Percentiles rank a stretch among this genome's conserved stretches.
Conservation (phyloP, 23 red algal species). For the Gracilaria domingensis region DNA sequence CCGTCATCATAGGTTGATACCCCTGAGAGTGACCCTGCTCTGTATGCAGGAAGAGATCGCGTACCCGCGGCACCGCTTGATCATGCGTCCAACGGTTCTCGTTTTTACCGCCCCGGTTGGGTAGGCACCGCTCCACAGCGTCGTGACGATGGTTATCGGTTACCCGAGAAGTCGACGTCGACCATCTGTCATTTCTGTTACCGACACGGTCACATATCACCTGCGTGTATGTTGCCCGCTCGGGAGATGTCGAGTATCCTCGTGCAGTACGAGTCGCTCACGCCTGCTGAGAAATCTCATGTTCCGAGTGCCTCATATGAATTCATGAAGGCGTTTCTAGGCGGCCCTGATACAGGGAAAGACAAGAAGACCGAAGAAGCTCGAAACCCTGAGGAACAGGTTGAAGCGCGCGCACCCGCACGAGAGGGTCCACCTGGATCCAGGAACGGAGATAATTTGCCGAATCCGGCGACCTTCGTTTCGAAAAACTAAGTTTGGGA, state of each 20-base stretch:
- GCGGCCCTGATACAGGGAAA: neutral
- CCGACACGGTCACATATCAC: neutral
- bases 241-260: neutral
- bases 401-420: neutral
- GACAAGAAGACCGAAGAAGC: neutral
- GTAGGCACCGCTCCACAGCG: neutral
- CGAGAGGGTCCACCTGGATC: neutral
- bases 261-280: neutral
- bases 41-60: neutral
- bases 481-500: slow-evolving; percentile 8
- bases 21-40: neutral
- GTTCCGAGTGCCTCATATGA: neutral
- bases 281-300: neutral
- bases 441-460: neutral
- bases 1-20: neutral
- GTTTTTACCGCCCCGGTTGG: neutral
- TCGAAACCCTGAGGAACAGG: neutral
- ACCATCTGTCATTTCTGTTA: slow-evolving; percentile 10
- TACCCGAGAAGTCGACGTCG: neutral
- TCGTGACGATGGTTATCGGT: neutral
- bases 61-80: neutral
- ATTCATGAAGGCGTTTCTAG: neutral
- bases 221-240: neutral
- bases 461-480: neutral
- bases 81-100: neutral